Evolutionary conservation across 495 filamentous ascomycete genomes (phyloP).

Genomic region (Ascobolus immersus): DNA sequence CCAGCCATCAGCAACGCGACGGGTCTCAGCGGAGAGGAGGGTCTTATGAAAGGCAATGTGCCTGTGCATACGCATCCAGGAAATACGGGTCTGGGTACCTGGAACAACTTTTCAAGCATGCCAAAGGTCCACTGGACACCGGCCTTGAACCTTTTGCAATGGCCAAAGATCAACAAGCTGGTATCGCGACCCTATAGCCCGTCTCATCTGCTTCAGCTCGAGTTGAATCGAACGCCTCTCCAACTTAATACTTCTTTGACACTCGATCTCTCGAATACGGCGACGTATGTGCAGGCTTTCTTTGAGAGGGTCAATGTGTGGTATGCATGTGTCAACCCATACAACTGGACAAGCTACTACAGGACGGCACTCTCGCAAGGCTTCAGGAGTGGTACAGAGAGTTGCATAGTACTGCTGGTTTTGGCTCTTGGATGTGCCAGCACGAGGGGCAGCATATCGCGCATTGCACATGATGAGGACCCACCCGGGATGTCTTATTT

Average conservation of each 20-base stretch:
- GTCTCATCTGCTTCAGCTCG: constrained; percentile 53
- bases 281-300: constrained; percentile 46
- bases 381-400: constrained; percentile 53
- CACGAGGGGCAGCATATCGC: constrained; percentile 44
- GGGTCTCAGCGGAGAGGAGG: constrained; percentile 37
- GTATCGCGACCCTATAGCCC: constrained; percentile 54
- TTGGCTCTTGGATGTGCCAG: constrained; percentile 51
- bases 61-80: constrained; percentile 10
- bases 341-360: constrained; percentile 56
- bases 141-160: constrained; percentile 50
- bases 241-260: constrained; percentile 30
- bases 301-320: constrained; percentile 60
- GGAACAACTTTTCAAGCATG: constrained; percentile 65
- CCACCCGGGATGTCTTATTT: constrained; percentile 60
- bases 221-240: constrained; percentile 51
- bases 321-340: constrained; percentile 68
- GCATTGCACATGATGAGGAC: constrained; percentile 39
- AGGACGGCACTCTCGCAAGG: constrained; percentile 40
- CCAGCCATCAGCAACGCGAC: constrained; percentile 48
- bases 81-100: constrained; percentile 40
- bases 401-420: constrained; percentile 59
- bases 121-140: constrained; percentile 60
- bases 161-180: constrained; percentile 53
- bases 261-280: constrained; percentile 49
- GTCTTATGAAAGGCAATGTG: constrained; percentile 14